Percentiles rank a stretch among this genome's conserved stretches.
Conservation (phyloP, 371 early-diverging fungal species). For the Funneliformis caledonium region DNA sequence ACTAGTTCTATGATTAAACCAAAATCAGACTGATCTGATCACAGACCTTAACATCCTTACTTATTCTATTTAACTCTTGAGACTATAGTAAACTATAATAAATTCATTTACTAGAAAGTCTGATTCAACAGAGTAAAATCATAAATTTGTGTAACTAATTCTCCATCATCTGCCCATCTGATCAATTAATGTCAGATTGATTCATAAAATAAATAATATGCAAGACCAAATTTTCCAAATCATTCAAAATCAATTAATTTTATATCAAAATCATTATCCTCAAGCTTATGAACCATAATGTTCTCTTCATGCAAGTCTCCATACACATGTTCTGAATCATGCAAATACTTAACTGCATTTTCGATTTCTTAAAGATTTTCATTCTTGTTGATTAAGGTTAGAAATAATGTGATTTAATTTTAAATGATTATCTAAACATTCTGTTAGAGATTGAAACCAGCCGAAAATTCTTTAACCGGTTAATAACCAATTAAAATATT, state of each 20-base stretch:
- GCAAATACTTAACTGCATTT: neutral
- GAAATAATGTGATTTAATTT: neutral
- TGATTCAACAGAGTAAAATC: neutral
- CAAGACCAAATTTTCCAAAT: neutral
- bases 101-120: neutral
- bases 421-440: neutral
- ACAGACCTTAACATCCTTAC: no score
- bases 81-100: no score
- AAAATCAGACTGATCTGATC: no score
- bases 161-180: conserved; percentile 12
- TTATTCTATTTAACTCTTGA: no score
- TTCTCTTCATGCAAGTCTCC: neutral
- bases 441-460: no score
- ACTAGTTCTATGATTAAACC: no score
- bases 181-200: neutral
- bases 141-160: neutral
- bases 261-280: neutral
- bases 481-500: no score
- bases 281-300: neutral
- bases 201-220: neutral
- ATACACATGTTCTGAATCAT: conserved; percentile 5
- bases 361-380: neutral
- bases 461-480: no score
- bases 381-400: neutral
- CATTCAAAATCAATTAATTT: conserved; percentile 18